phyloP scores from a whole-genome alignment of 768 basidiomycete species.

The Boletus vermiculosoides region DNA sequence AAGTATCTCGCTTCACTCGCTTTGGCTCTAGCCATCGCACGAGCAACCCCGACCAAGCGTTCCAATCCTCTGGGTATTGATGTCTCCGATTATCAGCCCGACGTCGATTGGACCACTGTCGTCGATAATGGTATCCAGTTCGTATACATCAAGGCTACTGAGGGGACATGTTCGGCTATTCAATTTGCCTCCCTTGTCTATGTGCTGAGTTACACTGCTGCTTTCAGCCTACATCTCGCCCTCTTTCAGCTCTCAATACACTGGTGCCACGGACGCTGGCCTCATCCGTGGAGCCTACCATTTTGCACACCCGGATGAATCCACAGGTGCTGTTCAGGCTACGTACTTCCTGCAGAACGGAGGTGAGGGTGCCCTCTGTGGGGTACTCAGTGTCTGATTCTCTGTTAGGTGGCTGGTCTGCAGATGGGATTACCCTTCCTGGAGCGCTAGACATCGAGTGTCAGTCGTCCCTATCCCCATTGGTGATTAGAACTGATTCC shows the following conservation, averaged over 20 bases:
- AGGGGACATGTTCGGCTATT: slow-evolving; percentile 47
- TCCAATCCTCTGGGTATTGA: slow-evolving; percentile 51
- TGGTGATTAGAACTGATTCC: not conserved
- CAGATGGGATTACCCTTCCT: slow-evolving; percentile 59
- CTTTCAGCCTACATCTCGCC: slow-evolving; percentile 24
- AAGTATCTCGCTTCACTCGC: slow-evolving; percentile 19
- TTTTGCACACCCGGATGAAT: slow-evolving; percentile 54
- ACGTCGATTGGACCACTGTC: slow-evolving; percentile 52
- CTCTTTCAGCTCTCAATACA: slow-evolving; percentile 50
- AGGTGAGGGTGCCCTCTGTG: slow-evolving; percentile 30
- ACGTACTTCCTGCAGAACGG: slow-evolving; percentile 57
- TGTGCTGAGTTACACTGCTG: not conserved
- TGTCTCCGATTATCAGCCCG: slow-evolving; percentile 50
- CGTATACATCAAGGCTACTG: slow-evolving; percentile 68
- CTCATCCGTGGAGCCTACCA: slow-evolving; percentile 63
- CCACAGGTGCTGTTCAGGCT: slow-evolving; percentile 58
- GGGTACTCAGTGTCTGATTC: not conserved
- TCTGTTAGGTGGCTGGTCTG: slow-evolving; percentile 48
- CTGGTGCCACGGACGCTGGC: slow-evolving; percentile 51
- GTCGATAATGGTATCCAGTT: slow-evolving; percentile 52
- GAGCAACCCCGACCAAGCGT: slow-evolving; percentile 27
- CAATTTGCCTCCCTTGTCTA: not conserved
- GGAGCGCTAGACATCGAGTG: slow-evolving; percentile 65
- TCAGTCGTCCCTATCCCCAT: slow-evolving; percentile 23
- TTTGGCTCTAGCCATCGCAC: slow-evolving; percentile 14